Conservation (phyloP, 768 basidiomycete genomes). For the Kwoniella shandongensis region DNA sequence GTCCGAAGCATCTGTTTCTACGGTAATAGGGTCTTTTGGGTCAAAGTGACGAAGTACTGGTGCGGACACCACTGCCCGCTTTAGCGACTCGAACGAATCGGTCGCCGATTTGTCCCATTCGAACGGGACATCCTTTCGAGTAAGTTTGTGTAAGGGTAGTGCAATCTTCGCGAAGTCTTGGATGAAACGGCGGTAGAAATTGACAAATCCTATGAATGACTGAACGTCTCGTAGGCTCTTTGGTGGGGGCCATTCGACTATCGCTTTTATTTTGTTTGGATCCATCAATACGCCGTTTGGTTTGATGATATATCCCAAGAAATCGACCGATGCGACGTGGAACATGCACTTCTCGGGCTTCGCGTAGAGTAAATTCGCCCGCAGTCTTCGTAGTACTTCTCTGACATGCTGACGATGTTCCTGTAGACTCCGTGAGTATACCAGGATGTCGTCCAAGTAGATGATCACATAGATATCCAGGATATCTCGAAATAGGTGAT, state of each 20-base stretch:
- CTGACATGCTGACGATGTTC: conserved; percentile 29
- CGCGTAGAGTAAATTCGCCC: conserved; percentile 14
- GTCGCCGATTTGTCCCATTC: conserved; percentile 35
- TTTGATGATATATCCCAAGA: conserved; percentile 32
- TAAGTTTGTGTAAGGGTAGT: no score
- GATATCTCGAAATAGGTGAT: conserved; percentile 32
- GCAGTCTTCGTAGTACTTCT: conserved; percentile 26
- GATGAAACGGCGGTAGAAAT: conserved; percentile 38
- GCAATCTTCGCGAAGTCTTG: no score
- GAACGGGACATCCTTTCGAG: no score
- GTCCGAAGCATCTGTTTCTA: neutral
- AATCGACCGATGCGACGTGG: conserved; percentile 20
- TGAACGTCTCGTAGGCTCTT: conserved; percentile 18
- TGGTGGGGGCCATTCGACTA: conserved; percentile 30
- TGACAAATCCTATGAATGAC: conserved; percentile 30
- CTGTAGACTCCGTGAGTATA: conserved; percentile 19
- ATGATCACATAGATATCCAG: conserved; percentile 21
- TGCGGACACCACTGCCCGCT: no score
- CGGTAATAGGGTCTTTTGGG: no score
- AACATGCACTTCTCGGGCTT: conserved; percentile 39
- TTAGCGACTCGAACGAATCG: conserved; percentile 18
- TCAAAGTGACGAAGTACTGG: no score
- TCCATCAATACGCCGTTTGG: conserved; percentile 21
- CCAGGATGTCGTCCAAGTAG: conserved; percentile 41
- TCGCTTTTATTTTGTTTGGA: conserved; percentile 7